Evolutionary conservation across 352 stramenopile genomes (phyloP).

Genomic region (Thalassiosira livingstoniorum): DNA sequence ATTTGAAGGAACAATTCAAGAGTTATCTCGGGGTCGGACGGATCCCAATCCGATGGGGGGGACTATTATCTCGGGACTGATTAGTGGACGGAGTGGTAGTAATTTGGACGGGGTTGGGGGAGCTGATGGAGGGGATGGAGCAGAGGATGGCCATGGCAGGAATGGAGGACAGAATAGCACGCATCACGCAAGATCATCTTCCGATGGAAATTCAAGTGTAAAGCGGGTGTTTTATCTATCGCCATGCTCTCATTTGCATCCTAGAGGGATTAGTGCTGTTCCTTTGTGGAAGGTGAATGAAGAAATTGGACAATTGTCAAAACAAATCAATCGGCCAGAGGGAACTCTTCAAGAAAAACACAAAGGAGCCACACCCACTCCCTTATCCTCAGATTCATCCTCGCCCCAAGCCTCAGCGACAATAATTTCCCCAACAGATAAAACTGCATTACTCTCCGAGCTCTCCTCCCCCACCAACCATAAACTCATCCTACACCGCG

Average conservation of each 20-base stretch:
- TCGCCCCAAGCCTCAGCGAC: no score
- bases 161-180: no score
- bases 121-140: background rate
- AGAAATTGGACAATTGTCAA: no score
- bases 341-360: background rate
- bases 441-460: slow-evolving; percentile 25
- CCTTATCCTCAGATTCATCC: no score
- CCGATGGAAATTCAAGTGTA: no score
- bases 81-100: slow-evolving; percentile 20
- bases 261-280: slow-evolving; percentile 22
- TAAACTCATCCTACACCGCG: slow-evolving; percentile 45
- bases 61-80: slow-evolving; percentile 45
- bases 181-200: no score
- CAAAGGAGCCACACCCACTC: no score
- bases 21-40: slow-evolving; percentile 16
- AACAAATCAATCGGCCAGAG: no score
- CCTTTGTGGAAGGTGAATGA: slow-evolving; percentile 5
- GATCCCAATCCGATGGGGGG: slow-evolving; percentile 39
- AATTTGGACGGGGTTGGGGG: no score
- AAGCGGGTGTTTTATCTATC: slow-evolving; percentile 52
- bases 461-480: slow-evolving; percentile 34
- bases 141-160: background rate
- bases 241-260: slow-evolving; percentile 51
- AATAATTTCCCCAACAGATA: background rate
- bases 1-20: slow-evolving; percentile 44